Evolutionary conservation across 257 asterid genomes (phyloP).

Genomic region (Ligustrum vulgare): DNA sequence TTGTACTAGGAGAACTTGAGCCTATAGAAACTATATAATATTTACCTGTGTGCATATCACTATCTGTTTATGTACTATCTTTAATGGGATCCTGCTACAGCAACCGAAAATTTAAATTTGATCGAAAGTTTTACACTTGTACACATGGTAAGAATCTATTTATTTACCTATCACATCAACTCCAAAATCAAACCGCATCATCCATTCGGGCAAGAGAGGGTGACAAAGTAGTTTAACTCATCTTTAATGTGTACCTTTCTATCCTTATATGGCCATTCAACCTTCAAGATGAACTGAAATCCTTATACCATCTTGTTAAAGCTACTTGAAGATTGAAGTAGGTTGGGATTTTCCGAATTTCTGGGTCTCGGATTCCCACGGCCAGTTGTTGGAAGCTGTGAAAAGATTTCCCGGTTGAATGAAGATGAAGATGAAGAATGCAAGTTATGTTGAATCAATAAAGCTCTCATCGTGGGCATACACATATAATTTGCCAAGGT

Average conservation of each 20-base stretch:
- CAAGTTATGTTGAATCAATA: not conserved
- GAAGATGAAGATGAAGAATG: not conserved
- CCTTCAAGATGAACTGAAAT: not conserved
- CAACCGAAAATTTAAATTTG: no score
- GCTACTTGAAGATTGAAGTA: not conserved
- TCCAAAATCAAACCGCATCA: no score
- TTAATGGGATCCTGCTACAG: no score
- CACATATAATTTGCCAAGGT: not conserved
- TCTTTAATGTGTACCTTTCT: not conserved
- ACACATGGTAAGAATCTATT: no score
- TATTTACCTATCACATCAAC: no score
- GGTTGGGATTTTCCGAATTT: not conserved
- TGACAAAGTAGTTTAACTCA: no score
- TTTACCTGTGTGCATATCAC: not conserved
- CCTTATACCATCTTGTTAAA: not conserved
- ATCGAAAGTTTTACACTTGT: no score
- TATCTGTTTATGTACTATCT: conserved; percentile 1
- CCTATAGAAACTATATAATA: not conserved
- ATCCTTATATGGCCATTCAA: not conserved
- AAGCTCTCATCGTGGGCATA: not conserved
- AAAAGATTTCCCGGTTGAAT: not conserved
- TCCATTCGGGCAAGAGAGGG: no score
- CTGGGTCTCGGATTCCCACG: not conserved
- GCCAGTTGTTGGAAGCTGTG: not conserved
- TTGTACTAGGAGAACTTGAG: not conserved